Evolutionary conservation across 2,329 filamentous ascomycete species (phyloP).

Genomic region (Triangularia verruculosa): DNA sequence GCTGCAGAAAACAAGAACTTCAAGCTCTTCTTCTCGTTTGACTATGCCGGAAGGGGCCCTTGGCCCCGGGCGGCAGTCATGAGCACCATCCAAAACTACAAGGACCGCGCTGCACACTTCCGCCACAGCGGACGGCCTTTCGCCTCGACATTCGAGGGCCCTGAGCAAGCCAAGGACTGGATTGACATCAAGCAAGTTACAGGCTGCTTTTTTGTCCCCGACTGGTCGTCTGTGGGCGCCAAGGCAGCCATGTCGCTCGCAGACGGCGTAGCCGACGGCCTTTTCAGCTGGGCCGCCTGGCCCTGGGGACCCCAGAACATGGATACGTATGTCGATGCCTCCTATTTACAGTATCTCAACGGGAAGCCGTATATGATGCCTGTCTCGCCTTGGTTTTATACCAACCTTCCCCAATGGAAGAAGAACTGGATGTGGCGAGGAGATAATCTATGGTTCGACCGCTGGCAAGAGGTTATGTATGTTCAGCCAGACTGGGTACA

Average conservation of each 20-base stretch:
- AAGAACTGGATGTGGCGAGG: conserved; percentile 50
- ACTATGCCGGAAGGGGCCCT: conserved; percentile 33
- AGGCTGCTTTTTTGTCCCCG: conserved; percentile 43
- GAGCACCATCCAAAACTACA: conserved; percentile 29
- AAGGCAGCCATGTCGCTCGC: conserved; percentile 22
- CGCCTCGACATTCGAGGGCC: conserved; percentile 53
- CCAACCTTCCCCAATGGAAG: conserved; percentile 36
- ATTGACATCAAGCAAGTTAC: conserved; percentile 34
- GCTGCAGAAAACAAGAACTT: conserved; percentile 23
- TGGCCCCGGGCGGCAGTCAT: conserved; percentile 32
- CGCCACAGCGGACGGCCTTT: conserved; percentile 36
- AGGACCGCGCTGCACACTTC: conserved; percentile 30
- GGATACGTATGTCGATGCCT: conserved; percentile 35
- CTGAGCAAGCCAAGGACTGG: conserved; percentile 43
- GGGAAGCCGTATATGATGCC: conserved; percentile 50
- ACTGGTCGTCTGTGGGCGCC: conserved; percentile 42
- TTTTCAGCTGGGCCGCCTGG: conserved; percentile 41
- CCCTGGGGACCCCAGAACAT: conserved; percentile 34
- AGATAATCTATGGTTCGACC: conserved; percentile 53
- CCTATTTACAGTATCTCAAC: conserved; percentile 34
- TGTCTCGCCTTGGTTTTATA: conserved; percentile 59
- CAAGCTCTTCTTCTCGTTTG: conserved; percentile 40
- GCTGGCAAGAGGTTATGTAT: conserved; percentile 5
- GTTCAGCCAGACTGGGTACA: conserved; percentile 23
- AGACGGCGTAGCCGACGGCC: conserved; percentile 33